A percentile compares a stretch with the other conserved stretches of the same genome.
Conservation (phyloP, 805 yeast species). For the Metschnikowia anglica region DNA sequence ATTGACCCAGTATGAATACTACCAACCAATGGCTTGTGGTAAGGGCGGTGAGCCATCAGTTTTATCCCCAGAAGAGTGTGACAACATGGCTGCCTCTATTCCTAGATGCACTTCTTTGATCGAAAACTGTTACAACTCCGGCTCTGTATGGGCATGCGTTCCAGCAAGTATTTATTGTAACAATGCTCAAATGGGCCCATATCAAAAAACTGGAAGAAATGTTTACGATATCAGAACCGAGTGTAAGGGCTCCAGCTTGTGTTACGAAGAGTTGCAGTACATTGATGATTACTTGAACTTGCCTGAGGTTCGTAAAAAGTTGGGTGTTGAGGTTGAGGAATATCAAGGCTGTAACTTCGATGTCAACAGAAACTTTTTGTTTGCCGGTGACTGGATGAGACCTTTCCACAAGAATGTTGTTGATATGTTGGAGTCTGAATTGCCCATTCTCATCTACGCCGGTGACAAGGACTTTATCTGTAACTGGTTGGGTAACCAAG, state of each 20-base stretch:
- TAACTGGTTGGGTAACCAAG: slow-evolving; percentile 89
- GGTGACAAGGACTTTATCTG: slow-evolving; percentile 93
- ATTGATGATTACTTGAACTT: slow-evolving; percentile 77
- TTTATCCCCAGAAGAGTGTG: slow-evolving; percentile 66
- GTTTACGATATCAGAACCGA: slow-evolving; percentile 83
- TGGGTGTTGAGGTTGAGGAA: slow-evolving; percentile 86
- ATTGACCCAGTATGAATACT: slow-evolving; percentile 39
- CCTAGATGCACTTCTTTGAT: slow-evolving; percentile 78
- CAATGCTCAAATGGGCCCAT: slow-evolving; percentile 65
- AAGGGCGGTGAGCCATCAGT: slow-evolving; percentile 80
- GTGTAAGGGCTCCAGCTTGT: slow-evolving; percentile 68
- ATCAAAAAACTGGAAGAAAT: slow-evolving; percentile 72
- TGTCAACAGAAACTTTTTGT: slow-evolving; percentile 74
- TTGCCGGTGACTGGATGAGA: slow-evolving; percentile 90
- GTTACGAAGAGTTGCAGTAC: slow-evolving; percentile 77
- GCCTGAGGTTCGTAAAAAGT: slow-evolving; percentile 70
- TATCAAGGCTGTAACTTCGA: slow-evolving; percentile 77
- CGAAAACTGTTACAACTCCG: slow-evolving; percentile 71
- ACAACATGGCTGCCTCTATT: slow-evolving; percentile 55
- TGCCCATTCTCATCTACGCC: slow-evolving; percentile 88
- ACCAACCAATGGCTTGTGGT: slow-evolving; percentile 92
- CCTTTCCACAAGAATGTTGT: slow-evolving; percentile 80
- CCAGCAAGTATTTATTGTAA: slow-evolving; percentile 92
- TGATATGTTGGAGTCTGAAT: slow-evolving; percentile 55
- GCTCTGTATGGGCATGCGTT: slow-evolving; percentile 79